A percentile compares a stretch with the other conserved stretches of the same genome.
These are phyloP conservation scores for Cyclotella atomus DNA, from an alignment of 108 stramenopile species.

Conservation along the genomic window DNA sequence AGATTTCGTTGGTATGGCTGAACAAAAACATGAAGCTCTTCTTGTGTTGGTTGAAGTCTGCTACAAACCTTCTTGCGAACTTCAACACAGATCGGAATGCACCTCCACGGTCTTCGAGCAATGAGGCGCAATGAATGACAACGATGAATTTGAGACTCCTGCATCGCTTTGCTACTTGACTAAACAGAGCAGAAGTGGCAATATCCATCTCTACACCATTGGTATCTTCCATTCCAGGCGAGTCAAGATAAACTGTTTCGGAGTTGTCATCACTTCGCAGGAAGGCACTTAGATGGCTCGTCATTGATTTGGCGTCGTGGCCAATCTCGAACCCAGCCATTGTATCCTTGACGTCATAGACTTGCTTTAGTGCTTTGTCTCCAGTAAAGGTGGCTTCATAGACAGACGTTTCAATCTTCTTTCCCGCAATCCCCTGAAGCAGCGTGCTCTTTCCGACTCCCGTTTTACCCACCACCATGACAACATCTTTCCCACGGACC, in stretches of 20 bases:
- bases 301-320: slow-evolving; percentile 60
- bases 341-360: slow-evolving; percentile 55
- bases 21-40: slow-evolving; percentile 65
- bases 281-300: slow-evolving; percentile 47
- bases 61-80: slow-evolving; percentile 56
- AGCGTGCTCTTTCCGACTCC: slow-evolving; percentile 57
- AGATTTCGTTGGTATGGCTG: slow-evolving; percentile 55
- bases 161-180: slow-evolving; percentile 59
- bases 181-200: slow-evolving; percentile 59
- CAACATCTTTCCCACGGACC: slow-evolving; percentile 50
- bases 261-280: neutral
- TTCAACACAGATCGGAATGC: slow-evolving; percentile 58
- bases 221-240: slow-evolving; percentile 69
- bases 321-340: slow-evolving; percentile 61
- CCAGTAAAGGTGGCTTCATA: slow-evolving; percentile 41
- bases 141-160: slow-evolving; percentile 57
- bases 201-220: slow-evolving; percentile 63
- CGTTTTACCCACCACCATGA: slow-evolving; percentile 57
- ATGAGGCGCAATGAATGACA: slow-evolving; percentile 59
- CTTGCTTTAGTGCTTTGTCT: slow-evolving; percentile 35
- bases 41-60: slow-evolving; percentile 54
- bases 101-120: slow-evolving; percentile 67
- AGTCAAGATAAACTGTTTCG: slow-evolving; percentile 56
- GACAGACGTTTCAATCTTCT: slow-evolving; percentile 25
- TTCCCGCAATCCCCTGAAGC: slow-evolving; percentile 67